Evolutionary conservation across 208 protist species (phyloP), one percentile per base, ranked within the genome.

Genomic region (Acanthamoeba castellanii): DNA sequence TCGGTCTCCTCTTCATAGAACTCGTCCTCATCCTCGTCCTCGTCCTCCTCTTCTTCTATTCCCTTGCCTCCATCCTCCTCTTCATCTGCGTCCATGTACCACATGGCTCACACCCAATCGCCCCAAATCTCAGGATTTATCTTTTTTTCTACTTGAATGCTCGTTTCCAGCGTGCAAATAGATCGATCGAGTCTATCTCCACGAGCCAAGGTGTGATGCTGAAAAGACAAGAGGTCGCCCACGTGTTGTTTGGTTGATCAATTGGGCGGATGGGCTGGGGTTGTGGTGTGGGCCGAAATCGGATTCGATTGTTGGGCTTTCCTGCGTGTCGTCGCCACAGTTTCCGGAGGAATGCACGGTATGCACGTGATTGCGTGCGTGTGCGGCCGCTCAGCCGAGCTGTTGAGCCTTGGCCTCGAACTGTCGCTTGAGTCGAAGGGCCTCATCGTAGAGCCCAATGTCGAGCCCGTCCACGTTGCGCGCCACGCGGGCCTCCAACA

Each of bases 61-160:
- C n/a, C 64, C n/a, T 45, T 27, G 2, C 18, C 72, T 16, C 30
- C n/a, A 22, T 47, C n/a, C 27, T 37, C 72, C 18, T 45, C 72
- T 32, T 81, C 72, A 27, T 25, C 72, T 13, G 11, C 30, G 18
- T 81, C 42, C 84, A 90, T 90, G 84, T 90, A 90, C 37, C 84
- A 47, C 25, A 20, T 90, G 20, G 11, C 37, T 25, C 27, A 47
- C 37, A 42, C 37, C 37, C 37, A 42, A 42, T 42, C 37, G 37
- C 37, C 37, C 37, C 37, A 42, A 42, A 42, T 42, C 37, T 42
- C 37, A n/a, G n/a, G 37, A 42, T 42, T 42, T 42, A 42, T 42
- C 37, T 42, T 42, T 42, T 42, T 42, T 42, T n/a, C n/a, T n/a
- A n/a, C n/a, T n/a, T n/a, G n/a, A n/a, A n/a, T n/a, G n/a, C n/a